Base-by-base conservation (phyloP, 2,329 filamentous ascomycete genomes). In the Colletotrichum paranaense region DNA sequence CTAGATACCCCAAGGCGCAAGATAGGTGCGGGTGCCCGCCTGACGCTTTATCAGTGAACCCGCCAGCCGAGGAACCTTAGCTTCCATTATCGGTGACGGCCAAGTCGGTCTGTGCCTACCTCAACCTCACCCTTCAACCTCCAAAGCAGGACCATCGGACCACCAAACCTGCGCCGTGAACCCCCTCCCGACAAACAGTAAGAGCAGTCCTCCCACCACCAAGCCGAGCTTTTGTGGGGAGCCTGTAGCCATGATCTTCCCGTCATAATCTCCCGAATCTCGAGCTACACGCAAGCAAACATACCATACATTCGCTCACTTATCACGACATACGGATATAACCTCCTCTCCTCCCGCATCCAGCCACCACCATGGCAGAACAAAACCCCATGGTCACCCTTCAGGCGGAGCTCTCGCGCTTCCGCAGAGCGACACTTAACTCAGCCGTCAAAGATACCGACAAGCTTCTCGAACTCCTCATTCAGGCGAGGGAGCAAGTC, bases 371-470 rank as follows among this genome's bases (percentile, higher is more conserved):
- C 76, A 82, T 82, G 81, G 76, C 80, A 75, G 81, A 80, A 74
- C 76, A 79, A 63, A 88, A 86, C 79, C 85, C 86, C 28, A 87
- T 90, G 78, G 82, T 84, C 68, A 82, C 84, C 35, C 83, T 98
- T 76, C 89, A 93, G 81, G 91, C 91, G 78, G 94, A 97, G 80
- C 90, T 97, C 76, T 89, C 91, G 76, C 90, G 91, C 78, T 90
- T 97, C 73, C 90, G 90, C 78, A 91, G 89, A 80, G 91, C 89
- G 75, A 90, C 92, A 38, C 89, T 95, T 57, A 89, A 89, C 4
- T 90, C 92, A 68, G 92, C 92, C 52, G 91, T 97, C 71, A 85
- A 91, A 42, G 92, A 97, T 87, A 93, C 97, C 22, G 95, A 98
- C 80, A 89, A 90, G 73, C 93, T 95, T 52, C 95, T 99, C 77